Conservation (phyloP, 202 grass and related monocot species). For the Schoenoplectus triqueter region DNA sequence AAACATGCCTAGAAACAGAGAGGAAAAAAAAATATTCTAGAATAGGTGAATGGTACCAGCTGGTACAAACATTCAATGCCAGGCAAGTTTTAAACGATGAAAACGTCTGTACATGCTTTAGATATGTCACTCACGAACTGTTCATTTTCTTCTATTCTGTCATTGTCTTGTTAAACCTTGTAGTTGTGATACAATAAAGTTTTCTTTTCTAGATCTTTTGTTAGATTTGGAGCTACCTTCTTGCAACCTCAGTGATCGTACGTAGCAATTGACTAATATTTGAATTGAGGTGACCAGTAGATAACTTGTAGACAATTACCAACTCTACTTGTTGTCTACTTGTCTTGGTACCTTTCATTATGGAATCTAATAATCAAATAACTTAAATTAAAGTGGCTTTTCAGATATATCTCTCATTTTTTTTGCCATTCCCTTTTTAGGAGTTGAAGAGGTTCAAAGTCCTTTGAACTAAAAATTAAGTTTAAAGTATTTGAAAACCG, state of each 20-base stretch:
- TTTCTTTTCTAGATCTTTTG: neutral
- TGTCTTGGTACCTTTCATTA: neutral
- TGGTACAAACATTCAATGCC: too few species aligned
- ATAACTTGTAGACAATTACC: slow-evolving; percentile 1
- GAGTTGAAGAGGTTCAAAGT: too few species aligned
- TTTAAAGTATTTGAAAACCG: too few species aligned
- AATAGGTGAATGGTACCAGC: too few species aligned
- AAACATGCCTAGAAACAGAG: too few species aligned
- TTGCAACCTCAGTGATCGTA: neutral
- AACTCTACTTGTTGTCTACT: neutral
- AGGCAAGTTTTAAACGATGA: too few species aligned
- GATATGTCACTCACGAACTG: too few species aligned
- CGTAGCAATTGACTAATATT: neutral
- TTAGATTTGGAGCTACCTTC: slow-evolving; percentile 15
- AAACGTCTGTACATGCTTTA: too few species aligned
- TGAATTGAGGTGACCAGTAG: neutral
- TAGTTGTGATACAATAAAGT: neutral
- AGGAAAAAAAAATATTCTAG: too few species aligned
- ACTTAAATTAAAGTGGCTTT: neutral
- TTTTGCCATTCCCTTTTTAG: too few species aligned
- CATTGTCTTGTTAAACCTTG: slow-evolving; percentile 12
- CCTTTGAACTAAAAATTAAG: too few species aligned
- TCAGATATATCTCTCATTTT: neutral
- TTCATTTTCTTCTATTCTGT: neutral
- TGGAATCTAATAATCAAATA: neutral